Evolutionary conservation across 2,329 filamentous ascomycete species (phyloP), one percentile per base, ranked within the genome.

Genomic region (Trichoderma sp.): DNA sequence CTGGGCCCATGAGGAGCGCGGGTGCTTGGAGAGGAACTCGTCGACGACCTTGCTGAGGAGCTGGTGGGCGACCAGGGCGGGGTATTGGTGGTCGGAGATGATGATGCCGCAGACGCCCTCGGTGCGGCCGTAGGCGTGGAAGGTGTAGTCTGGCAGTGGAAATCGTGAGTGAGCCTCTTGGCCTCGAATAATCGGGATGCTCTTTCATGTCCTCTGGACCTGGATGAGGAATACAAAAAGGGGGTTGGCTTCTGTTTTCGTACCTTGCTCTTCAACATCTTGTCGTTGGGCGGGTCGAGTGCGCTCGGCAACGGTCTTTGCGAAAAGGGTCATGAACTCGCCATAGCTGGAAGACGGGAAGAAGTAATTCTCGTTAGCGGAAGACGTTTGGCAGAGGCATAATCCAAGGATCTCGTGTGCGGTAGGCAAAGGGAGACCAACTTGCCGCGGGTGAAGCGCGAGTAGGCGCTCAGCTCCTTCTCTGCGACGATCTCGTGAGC

Each of bases 21-120:
- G 92, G 82, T 95, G 88, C 77, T 90, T 88, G 73, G 88, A 83
- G 49, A 94, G 85, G 81, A 97, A 97, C 80, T 97, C 93, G 81
- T 97, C 93, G 79, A 94, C 84, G 68, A 96, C 86, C 75, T 97
- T 97, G 78, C 89, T 91, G 74, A 97, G 89, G 66, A 97, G 86
- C 80, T 93, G 91, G 79, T 97, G 94, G 29, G 94, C 94, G 29
- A 94, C 92, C 10, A 95, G 85, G 43, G 87, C 85, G 58, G 91
- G 91, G 80, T 94, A 94, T 75, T 90, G 87, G 76, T 90, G 87
- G 76, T 93, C 90, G 72, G 88, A 90, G 78, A 94, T 93, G 76
- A 94, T 90, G 79, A 94, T 89, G 74, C 89, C 91, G 75, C 89
- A 89, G 75, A 94, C 83, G 74, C 91, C 92, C 80, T 93, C 87